Percentiles rank a stretch among this genome's conserved stretches.
phyloP scores from a whole-genome alignment of 805 yeast genomes.

The Candida koratica region DNA sequence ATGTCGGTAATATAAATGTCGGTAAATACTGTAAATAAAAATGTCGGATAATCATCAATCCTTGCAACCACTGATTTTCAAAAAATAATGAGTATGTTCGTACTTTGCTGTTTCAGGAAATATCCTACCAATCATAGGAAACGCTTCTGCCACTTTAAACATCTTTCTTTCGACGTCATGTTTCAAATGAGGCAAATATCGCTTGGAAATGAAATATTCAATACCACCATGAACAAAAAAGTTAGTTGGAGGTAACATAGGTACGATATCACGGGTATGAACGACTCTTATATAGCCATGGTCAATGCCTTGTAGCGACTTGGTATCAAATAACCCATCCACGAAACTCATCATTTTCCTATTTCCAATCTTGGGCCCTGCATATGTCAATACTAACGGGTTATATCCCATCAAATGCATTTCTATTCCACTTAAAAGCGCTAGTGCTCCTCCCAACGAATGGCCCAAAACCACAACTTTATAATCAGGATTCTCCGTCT shows the following conservation, averaged over 20 bases:
- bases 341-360: slow-evolving; percentile 46
- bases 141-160: not conserved
- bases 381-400: slow-evolving; percentile 57
- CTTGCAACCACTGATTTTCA: slow-evolving; percentile 29
- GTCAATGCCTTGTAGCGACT: slow-evolving; percentile 24
- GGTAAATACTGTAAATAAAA: too few species aligned
- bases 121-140: slow-evolving; percentile 8
- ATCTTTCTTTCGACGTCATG: slow-evolving; percentile 14
- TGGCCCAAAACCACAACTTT: slow-evolving; percentile 61
- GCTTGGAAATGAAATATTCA: slow-evolving; percentile 43
- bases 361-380: slow-evolving; percentile 65
- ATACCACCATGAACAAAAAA: slow-evolving; percentile 47
- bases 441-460: slow-evolving; percentile 73
- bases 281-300: slow-evolving; percentile 51
- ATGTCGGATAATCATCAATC: too few species aligned
- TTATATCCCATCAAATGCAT: slow-evolving; percentile 49
- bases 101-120: slow-evolving; percentile 23
- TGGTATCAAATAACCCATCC: slow-evolving; percentile 45
- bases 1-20: too few species aligned
- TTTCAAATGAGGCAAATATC: slow-evolving; percentile 34
- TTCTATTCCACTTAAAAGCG: slow-evolving; percentile 61
- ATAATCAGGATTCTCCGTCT: slow-evolving; percentile 43
- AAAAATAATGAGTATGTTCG: slow-evolving; percentile 31
- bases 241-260: slow-evolving; percentile 53
- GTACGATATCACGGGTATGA: slow-evolving; percentile 57